These are phyloP conservation scores for Canariomyces notabilis DNA, from an alignment of 2,329 filamentous ascomycete genomes.

Conservation along the genomic window DNA sequence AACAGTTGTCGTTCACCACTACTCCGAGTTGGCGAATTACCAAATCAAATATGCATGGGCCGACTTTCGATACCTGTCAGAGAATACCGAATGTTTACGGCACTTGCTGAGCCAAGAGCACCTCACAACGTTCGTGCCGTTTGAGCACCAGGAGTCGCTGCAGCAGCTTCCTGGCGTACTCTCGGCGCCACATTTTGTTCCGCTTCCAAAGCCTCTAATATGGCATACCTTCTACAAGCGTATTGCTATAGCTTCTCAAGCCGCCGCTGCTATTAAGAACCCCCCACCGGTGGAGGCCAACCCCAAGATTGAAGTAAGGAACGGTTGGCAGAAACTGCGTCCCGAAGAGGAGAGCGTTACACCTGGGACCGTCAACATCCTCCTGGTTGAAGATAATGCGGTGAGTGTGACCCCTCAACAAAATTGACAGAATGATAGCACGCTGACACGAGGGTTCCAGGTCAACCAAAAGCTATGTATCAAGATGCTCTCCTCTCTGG, in stretches of 20 bases:
- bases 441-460: not conserved
- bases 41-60: slow-evolving; percentile 4
- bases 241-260: slow-evolving; percentile 3
- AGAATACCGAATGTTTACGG: slow-evolving; percentile 4
- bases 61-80: slow-evolving; percentile 5
- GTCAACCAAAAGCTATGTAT: slow-evolving; percentile 5
- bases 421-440: too few species aligned
- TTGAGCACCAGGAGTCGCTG: slow-evolving; percentile 5
- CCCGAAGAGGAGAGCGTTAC: not conserved
- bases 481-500: slow-evolving; percentile 7
- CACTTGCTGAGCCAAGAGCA: slow-evolving; percentile 3
- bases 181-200: slow-evolving; percentile 6
- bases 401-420: not conserved
- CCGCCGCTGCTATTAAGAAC: slow-evolving; percentile 1
- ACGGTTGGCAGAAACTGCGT: not conserved
- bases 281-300: not conserved
- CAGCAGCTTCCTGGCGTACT: slow-evolving; percentile 4
- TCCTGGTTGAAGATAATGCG: slow-evolving; percentile 4
- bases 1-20: slow-evolving; percentile 1
- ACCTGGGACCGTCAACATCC: slow-evolving; percentile 4
- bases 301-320: not conserved
- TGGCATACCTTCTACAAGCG: slow-evolving; percentile 6
- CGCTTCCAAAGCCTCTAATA: slow-evolving; percentile 2
- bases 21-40: slow-evolving; percentile 2
- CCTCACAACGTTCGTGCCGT: slow-evolving; percentile 5